phyloP scores from a whole-genome alignment of 169 alveolate species.

The Amoebophrya sp. region DNA sequence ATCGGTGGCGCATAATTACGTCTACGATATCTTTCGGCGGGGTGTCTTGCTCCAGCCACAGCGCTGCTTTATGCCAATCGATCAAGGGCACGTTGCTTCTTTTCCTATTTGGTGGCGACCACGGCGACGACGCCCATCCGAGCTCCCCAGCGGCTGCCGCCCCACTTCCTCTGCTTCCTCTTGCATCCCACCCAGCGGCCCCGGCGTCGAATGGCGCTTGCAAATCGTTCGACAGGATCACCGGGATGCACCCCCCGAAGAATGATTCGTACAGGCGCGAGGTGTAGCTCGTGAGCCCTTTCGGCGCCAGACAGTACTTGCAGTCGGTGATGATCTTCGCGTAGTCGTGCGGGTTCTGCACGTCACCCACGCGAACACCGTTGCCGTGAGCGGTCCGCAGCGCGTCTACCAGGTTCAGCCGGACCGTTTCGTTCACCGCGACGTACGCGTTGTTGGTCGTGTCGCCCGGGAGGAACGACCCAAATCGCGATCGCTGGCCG shows the following conservation, averaged over 20 bases:
- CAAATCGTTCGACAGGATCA: neutral
- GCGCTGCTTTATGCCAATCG: neutral
- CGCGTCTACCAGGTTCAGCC: neutral
- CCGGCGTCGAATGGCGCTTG: neutral
- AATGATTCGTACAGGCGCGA: neutral
- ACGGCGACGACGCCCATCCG: neutral
- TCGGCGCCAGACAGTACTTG: neutral
- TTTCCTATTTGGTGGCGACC: neutral
- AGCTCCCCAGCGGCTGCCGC: no score
- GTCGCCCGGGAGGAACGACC: neutral
- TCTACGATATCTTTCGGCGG: neutral
- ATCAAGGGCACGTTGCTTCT: neutral
- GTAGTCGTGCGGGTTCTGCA: neutral
- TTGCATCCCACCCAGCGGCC: no score
- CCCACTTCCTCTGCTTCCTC: no score
- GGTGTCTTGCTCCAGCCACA: neutral
- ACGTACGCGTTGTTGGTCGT: neutral
- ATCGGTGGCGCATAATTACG: neutral
- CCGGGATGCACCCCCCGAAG: constrained; percentile 14
- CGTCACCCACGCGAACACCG: neutral
- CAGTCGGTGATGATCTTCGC: neutral
- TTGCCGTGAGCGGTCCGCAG: neutral
- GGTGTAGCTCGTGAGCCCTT: constrained; percentile 14
- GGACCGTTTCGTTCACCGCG: constrained; percentile 2
- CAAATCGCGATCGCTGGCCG: neutral